Base-by-base conservation (phyloP, 202 grass and related monocot species). In the Musa balbisiana region DNA sequence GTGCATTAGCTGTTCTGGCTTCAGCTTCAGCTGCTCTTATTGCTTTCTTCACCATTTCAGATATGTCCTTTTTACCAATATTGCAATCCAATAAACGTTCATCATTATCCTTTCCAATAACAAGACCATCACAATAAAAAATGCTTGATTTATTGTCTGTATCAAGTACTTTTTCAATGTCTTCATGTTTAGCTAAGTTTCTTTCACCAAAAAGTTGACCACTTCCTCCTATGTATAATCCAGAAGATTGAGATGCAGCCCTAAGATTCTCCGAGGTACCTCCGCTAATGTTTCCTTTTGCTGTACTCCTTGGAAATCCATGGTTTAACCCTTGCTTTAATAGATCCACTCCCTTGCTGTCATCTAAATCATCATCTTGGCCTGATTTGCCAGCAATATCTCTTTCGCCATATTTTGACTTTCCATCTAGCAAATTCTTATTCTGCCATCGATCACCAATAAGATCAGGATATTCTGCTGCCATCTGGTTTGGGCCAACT, bases 31-130 rank as follows among this genome's bases (percentile, higher is more conserved):
- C 95, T 73, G 95, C 91, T 87, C 75, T 84, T 73, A 88, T 88
- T 69, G 95, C 91, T 86, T 85, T 98, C 81, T 87, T 86, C 69
- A 98, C 95, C 72, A 94, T 90, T 55, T 74, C 85, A 78, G 95
- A 82, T 88, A 98, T 98, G 87, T 98, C 95, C 79, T 85, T 98
- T 84, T 85, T 87, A 59, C 95, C 95, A 80, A 98, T 87, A 81
- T 78, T 84, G 72, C 95, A 98, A 86, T 98, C 94, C 73, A 43
- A 76, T 70, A 94, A 92, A 16, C 94, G 83, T 21, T 98, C 94
- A 79, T 94, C 88, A 58, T 87, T 91, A 75, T 78, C 84, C 76
- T 93, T 86, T 64, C 54, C 83, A 54, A 80, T 86, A 58, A 89
- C 64, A 75, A 51, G 62, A 62, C 0, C 55, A 52, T 82, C 67